These are phyloP conservation scores for Cordyceps fumosorosea DNA, from an alignment of 2,329 filamentous ascomycete genomes.

Conservation along the genomic window DNA sequence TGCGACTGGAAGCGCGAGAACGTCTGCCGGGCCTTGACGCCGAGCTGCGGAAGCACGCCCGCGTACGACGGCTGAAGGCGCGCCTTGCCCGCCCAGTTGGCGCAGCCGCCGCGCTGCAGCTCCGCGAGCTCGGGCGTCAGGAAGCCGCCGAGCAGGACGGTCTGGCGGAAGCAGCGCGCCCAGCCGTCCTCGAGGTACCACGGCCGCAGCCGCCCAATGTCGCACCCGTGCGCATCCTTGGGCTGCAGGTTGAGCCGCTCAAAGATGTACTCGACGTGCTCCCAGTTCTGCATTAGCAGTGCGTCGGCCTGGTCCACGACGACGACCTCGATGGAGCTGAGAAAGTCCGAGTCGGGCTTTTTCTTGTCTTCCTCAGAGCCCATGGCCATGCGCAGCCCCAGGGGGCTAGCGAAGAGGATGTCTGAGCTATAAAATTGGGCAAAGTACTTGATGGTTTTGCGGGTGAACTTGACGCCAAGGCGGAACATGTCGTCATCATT, in stretches of 20 bases:
- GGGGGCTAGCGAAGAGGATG: slow-evolving; percentile 83
- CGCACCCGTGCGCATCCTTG: slow-evolving; percentile 82
- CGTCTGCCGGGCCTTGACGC: slow-evolving; percentile 71
- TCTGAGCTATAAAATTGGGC: slow-evolving; percentile 94
- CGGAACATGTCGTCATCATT: slow-evolving; percentile 98
- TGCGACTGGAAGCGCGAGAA: slow-evolving; percentile 78
- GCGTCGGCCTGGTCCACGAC: slow-evolving; percentile 90
- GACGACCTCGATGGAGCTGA: slow-evolving; percentile 87
- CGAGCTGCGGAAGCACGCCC: slow-evolving; percentile 67
- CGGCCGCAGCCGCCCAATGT: slow-evolving; percentile 80
- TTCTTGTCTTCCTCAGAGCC: slow-evolving; percentile 63
- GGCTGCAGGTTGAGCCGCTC: slow-evolving; percentile 87
- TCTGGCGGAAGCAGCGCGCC: slow-evolving; percentile 76
- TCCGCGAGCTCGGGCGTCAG: slow-evolving; percentile 83
- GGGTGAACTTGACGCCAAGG: slow-evolving; percentile 90
- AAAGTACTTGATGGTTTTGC: slow-evolving; percentile 93
- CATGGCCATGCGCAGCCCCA: slow-evolving; percentile 86
- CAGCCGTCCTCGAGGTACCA: slow-evolving; percentile 86
- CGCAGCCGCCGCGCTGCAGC: slow-evolving; percentile 67
- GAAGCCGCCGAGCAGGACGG: slow-evolving; percentile 73
- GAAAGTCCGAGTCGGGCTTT: slow-evolving; percentile 74
- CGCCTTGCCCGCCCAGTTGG: slow-evolving; percentile 73
- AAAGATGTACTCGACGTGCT: slow-evolving; percentile 88
- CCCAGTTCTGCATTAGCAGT: slow-evolving; percentile 96
- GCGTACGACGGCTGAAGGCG: slow-evolving; percentile 65